Evolutionary conservation across 805 yeast species (phyloP), one percentile per base, ranked within the genome.

Genomic region (Kazachstania africana): DNA sequence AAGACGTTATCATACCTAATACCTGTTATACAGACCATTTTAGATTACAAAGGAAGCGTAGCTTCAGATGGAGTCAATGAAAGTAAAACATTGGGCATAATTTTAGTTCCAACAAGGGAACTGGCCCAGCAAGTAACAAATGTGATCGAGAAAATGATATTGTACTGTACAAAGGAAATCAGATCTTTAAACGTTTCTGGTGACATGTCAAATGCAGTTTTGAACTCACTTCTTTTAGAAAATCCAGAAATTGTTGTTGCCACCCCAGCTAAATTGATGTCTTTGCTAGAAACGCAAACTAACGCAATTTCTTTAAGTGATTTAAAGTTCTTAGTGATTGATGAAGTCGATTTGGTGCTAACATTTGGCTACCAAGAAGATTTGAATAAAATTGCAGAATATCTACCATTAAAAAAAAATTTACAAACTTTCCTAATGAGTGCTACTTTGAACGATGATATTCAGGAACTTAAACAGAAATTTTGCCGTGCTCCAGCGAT

Each of bases 391-490:
- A 68, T 91, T 40, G 67, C 79, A 6, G 63, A 66, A 16, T 69
- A 58, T 39, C 59, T 87, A 39, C 84, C 85, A n/a, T 60, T 76
- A 37, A 76, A 75, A 49, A 78, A 79, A 39, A 73, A 70, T 36
- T 62, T 82, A 43, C 98, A 91, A 60, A 77, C 91, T 3, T 91
- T 84, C 58, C 62, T 91, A 43, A 91, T 91, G 97, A 81, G 94
- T 57, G 98, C 98, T 3, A 91, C 98, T 3, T 62, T 91, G 36
- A 81, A 75, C 49, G 94, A 83, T 27, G 96, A 88, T 39, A 72
- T 88, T 40, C 74, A 81, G 37, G 72, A 69, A 28, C 59, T 91
- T 45, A 88, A 88, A 56, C 56, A 62, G 31, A 71, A 71, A 47
- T 87, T 80, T 56, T 88, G 96, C 57, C 74, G 83, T 35, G 56